Evolutionary conservation across 495 filamentous ascomycete species (phyloP).

Genomic region (Cairneyella variabilis): DNA sequence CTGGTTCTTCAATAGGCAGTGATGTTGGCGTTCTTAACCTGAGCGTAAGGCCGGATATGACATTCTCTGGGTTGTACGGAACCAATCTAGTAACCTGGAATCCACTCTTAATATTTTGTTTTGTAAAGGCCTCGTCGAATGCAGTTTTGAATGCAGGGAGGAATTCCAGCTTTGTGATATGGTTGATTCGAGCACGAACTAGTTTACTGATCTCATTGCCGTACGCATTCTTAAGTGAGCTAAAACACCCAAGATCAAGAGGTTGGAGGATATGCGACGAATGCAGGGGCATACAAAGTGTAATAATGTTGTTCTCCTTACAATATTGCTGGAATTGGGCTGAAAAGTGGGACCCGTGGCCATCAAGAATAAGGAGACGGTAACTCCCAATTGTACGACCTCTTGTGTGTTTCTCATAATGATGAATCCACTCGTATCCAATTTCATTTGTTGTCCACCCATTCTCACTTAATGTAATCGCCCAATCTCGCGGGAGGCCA

Average conservation of each 20-base stretch:
- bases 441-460: constrained; percentile 33
- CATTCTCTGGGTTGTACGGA: constrained; percentile 6
- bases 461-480: constrained; percentile 28
- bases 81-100: constrained; percentile 12
- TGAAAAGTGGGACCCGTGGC: constrained; percentile 22
- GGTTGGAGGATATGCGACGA: constrained; percentile 11
- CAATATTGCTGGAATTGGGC: constrained; percentile 26
- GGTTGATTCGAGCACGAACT: background rate
- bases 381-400: constrained; percentile 14
- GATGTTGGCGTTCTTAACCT: constrained; percentile 13
- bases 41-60: constrained; percentile 8
- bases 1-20: constrained; percentile 43
- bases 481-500: constrained; percentile 26
- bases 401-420: constrained; percentile 21
- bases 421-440: constrained; percentile 19
- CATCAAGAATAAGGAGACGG: constrained; percentile 30
- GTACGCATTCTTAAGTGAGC: constrained; percentile 10
- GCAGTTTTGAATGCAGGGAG: constrained; percentile 7
- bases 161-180: constrained; percentile 19
- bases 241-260: constrained; percentile 5
- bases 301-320: constrained; percentile 26
- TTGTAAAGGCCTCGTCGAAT: background rate
- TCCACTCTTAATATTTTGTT: constrained; percentile 5
- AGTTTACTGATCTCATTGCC: background rate
- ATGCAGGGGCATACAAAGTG: background rate